Percentiles rank a stretch among this genome's conserved stretches.
Conservation (phyloP, 2,329 filamentous ascomycete species). For the Hypoxylon sp. region DNA sequence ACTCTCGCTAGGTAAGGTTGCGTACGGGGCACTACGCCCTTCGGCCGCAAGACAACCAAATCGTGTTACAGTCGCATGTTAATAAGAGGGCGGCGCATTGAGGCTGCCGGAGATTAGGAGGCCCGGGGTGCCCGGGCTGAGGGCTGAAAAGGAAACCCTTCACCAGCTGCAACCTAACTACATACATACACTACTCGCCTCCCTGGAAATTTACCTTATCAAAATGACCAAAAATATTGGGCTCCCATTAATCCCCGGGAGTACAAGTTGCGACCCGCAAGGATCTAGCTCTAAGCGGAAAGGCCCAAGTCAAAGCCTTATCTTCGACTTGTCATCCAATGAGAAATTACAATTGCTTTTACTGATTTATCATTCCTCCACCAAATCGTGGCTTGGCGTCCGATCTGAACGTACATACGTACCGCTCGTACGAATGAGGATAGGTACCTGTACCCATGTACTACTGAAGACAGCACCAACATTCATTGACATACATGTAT, state of each 20-base stretch:
- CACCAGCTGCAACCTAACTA: background rate
- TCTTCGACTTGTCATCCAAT: slow-evolving; percentile 44
- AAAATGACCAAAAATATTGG: slow-evolving; percentile 20
- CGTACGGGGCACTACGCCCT: too few relatives aligned
- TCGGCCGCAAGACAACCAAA: background rate
- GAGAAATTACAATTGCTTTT: slow-evolving; percentile 16
- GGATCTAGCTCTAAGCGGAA: slow-evolving; percentile 20
- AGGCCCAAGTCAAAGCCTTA: slow-evolving; percentile 35
- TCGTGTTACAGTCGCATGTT: slow-evolving; percentile 38
- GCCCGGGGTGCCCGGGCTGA: slow-evolving; percentile 6
- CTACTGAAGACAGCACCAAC: background rate
- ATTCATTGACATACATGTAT: background rate
- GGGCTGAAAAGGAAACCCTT: slow-evolving; percentile 18
- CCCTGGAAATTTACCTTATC: slow-evolving; percentile 19
- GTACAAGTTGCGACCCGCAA: slow-evolving; percentile 22
- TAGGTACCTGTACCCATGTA: background rate
- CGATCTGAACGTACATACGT: slow-evolving; percentile 8
- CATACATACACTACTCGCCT: slow-evolving; percentile 1
- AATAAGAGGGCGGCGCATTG: slow-evolving; percentile 13
- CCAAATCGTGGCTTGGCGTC: slow-evolving; percentile 47
- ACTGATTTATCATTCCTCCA: slow-evolving; percentile 49
- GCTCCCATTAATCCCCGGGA: slow-evolving; percentile 28
- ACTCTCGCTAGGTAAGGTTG: background rate
- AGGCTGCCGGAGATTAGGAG: slow-evolving; percentile 41
- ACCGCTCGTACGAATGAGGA: background rate